Evolutionary conservation across 306 rosid species (phyloP), one percentile per base, ranked within the genome.

Genomic region (Albizia julibrissin): DNA sequence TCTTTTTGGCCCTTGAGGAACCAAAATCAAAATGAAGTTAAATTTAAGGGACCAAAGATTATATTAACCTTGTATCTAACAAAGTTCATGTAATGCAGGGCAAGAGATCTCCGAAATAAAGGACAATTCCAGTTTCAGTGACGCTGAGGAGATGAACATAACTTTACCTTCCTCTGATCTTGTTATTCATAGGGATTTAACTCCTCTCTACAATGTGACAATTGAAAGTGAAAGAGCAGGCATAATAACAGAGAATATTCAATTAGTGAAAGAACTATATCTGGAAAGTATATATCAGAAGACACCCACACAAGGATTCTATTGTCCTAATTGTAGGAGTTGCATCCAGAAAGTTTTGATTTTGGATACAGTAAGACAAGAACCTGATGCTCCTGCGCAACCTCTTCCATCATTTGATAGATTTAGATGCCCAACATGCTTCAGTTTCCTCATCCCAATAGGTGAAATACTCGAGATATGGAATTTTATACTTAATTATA

Each of bases 341-440:
- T 92, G 98, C 81, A 91, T 94, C 81, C 85, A 94, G 59, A 92
- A 87, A 84, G 97, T 94, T 10, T 83, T 89, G n/a, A 81, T 87
- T 44, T 82, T 84, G 3, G 76, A 81, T 1, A 81, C 29, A 66
- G 86, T 78, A 7, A 3, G 8, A 74, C 87, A 75, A 74, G 37
- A 76, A 8, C 6, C 71, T 8, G 46, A 3, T 34, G 34, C 22
- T 74, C 33, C 47, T 22, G 44, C 50, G 29, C 77, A 74, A 66
- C 42, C 65, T 54, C 24, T 15, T 73, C 80, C 59, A 67, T 4
- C 24, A 54, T 2, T 54, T 19, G 26, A 61, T 1, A 61, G 34
- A 61, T 12, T 61, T 18, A 61, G 34, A 61, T 61, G 67, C 34
- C 1, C 67, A 61, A 24, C 67, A 11, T 94, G 97, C 89, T 88